Evolutionary conservation across 139 green algal species (phyloP).

Genomic region (Bryopsis sp.): DNA sequence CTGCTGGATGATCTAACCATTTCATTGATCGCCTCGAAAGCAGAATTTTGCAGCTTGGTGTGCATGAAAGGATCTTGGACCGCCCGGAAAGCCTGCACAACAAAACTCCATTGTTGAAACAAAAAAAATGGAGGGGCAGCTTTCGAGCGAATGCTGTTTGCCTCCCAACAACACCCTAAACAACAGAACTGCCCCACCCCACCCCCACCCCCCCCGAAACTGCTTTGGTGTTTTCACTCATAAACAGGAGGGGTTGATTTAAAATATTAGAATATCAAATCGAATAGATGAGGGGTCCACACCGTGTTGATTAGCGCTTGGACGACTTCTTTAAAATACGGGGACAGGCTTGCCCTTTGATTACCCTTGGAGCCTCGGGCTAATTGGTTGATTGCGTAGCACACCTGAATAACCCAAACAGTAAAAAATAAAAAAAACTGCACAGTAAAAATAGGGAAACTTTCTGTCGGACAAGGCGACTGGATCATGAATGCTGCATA

Average conservation of each 20-base stretch:
- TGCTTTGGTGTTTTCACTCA: no score
- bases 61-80: conserved; percentile 9
- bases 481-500: no score
- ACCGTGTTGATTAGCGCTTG: conserved; percentile 59
- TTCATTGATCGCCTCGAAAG: conserved; percentile 96
- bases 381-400: conserved; percentile 76
- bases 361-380: conserved; percentile 54
- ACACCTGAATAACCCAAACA: conserved; percentile 47
- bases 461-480: no score
- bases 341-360: conserved; percentile 47
- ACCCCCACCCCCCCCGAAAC: neutral
- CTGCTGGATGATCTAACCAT: conserved; percentile 59
- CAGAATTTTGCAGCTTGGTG: conserved; percentile 55
- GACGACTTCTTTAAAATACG: conserved; percentile 82
- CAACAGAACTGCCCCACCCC: neutral
- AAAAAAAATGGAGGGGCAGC: neutral
- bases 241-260: no score
- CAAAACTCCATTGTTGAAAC: no score
- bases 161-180: neutral
- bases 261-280: no score
- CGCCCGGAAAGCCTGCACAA: conserved; percentile 3
- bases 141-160: neutral
- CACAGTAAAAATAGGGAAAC: no score
- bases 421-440: no score
- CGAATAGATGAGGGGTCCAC: no score